These are phyloP conservation scores for Talaromyces sp. DNA, from an alignment of 2,329 filamentous ascomycete species.

Conservation along the genomic window DNA sequence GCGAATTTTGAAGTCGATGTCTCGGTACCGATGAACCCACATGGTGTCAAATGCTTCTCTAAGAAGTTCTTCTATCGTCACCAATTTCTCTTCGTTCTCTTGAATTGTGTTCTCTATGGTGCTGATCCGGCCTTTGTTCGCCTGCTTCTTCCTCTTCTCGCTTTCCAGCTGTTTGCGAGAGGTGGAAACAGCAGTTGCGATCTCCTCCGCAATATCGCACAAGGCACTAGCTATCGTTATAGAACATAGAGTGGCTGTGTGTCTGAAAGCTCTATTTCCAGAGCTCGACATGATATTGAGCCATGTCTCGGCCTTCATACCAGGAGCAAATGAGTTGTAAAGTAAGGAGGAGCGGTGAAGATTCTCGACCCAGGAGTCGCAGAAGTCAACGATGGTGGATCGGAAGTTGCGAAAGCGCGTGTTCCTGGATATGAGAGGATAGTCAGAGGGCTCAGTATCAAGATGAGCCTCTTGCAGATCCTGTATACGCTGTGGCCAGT, in stretches of 20 bases:
- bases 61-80: constrained; percentile 65
- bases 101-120: constrained; percentile 68
- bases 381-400: constrained; percentile 70
- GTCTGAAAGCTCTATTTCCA: constrained; percentile 79
- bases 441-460: constrained; percentile 77
- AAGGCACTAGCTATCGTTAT: constrained; percentile 74
- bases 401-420: constrained; percentile 75
- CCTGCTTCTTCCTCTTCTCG: constrained; percentile 64
- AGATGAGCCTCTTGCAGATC: constrained; percentile 89
- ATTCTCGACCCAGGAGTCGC: constrained; percentile 67
- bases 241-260: constrained; percentile 83
- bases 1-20: constrained; percentile 83
- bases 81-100: constrained; percentile 64
- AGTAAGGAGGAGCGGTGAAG: constrained; percentile 77
- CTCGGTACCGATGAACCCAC: constrained; percentile 92
- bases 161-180: constrained; percentile 72
- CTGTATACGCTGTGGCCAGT: constrained; percentile 67
- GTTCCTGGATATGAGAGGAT: constrained; percentile 79
- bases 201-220: constrained; percentile 64
- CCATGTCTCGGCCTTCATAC: constrained; percentile 89
- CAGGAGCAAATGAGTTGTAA: constrained; percentile 68
- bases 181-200: constrained; percentile 68
- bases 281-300: constrained; percentile 86
- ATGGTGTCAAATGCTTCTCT: constrained; percentile 86
- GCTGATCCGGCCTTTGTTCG: constrained; percentile 72